A percentile compares a stretch with the other conserved stretches of the same genome.
Evolutionary conservation across 805 yeast species (phyloP).

Genomic region (Metschnikowia drakensbergensis): DNA sequence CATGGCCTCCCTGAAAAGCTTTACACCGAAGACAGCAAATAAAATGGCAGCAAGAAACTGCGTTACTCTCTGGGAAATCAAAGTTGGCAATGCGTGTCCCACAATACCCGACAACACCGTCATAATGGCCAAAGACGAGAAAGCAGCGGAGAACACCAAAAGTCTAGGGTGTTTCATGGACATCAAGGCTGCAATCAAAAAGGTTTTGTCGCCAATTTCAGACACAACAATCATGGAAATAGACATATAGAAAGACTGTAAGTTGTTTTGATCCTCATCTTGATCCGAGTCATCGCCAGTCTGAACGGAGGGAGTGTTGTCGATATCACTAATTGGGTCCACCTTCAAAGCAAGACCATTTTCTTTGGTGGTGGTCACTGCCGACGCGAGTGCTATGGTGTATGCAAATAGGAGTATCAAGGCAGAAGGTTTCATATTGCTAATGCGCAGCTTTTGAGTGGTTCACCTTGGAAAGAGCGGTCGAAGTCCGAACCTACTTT

Average conservation of each 20-base stretch:
- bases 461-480: not conserved
- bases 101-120: conserved; percentile 85
- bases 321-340: conserved; percentile 10
- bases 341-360: conserved; percentile 7
- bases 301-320: conserved; percentile 9
- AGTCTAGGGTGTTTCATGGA: conserved; percentile 88
- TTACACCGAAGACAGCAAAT: conserved; percentile 79
- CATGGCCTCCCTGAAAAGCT: conserved; percentile 74
- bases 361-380: not conserved
- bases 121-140: conserved; percentile 82
- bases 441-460: not conserved
- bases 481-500: not conserved
- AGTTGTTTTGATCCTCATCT: conserved; percentile 6
- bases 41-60: conserved; percentile 76
- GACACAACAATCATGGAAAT: conserved; percentile 89
- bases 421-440: conserved; percentile 9
- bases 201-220: conserved; percentile 97
- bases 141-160: conserved; percentile 86
- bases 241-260: conserved; percentile 66
- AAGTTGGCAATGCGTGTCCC: conserved; percentile 85
- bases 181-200: conserved; percentile 94
- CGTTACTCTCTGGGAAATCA: conserved; percentile 76
- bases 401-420: conserved; percentile 7
- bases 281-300: conserved; percentile 2
- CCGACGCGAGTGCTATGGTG: conserved; percentile 6